Evolutionary conservation across 108 stramenopile species (phyloP).

Genomic region (Asterionellopsis glacialis): DNA sequence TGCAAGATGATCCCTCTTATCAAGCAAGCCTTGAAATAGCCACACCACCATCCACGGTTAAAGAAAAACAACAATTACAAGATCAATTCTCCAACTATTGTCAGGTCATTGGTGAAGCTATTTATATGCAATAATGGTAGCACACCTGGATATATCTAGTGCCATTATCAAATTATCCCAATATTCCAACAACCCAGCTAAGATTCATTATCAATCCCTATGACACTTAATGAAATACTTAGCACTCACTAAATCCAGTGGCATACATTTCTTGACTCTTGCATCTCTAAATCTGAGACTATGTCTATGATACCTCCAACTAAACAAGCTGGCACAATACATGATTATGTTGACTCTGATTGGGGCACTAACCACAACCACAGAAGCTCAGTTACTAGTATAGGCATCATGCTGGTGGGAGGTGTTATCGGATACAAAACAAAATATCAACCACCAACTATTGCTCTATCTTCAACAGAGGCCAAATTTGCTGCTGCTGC

Average conservation of each 20-base stretch:
- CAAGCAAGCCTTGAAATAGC: background rate
- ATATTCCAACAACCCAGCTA: constrained; percentile 14
- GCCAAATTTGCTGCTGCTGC: constrained; percentile 13
- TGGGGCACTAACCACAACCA: constrained; percentile 15
- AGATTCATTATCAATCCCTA: constrained; percentile 8
- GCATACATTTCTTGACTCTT: constrained; percentile 9
- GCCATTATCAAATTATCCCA: constrained; percentile 15
- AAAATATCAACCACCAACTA: constrained; percentile 7
- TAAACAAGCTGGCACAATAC: background rate
- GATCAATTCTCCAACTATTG: constrained; percentile 15
- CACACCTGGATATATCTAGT: constrained; percentile 29
- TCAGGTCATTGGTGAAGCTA: constrained; percentile 30
- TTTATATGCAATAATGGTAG: constrained; percentile 28
- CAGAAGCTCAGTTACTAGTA: background rate
- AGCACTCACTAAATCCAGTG: constrained; percentile 3
- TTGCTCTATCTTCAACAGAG: constrained; percentile 11
- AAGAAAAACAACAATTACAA: background rate
- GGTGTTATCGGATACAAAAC: constrained; percentile 12
- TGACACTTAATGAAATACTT: constrained; percentile 16
- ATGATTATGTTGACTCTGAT: constrained; percentile 20
- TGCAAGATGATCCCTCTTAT: background rate
- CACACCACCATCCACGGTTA: background rate
- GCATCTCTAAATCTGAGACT: constrained; percentile 2
- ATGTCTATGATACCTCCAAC: background rate
- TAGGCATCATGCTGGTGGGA: constrained; percentile 5